Evolutionary conservation across 257 asterid genomes (phyloP).

Genomic region (Primulina eburnea): DNA sequence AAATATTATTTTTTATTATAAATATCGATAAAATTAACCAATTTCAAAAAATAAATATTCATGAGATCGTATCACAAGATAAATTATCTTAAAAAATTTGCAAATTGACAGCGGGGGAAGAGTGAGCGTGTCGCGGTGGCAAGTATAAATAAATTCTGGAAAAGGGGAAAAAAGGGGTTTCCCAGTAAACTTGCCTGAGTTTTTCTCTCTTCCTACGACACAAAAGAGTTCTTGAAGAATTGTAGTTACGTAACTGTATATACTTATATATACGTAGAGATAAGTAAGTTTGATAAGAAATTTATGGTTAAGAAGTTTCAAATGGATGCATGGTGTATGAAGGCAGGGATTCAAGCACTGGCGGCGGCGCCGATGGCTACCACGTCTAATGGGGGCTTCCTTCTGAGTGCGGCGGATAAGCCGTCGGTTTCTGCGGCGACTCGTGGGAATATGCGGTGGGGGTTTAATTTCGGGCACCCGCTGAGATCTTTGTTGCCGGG

Average conservation of each 20-base stretch:
- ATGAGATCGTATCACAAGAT: too few species aligned
- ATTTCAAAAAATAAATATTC: too few species aligned
- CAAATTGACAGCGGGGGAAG: too few species aligned
- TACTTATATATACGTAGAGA: background rate
- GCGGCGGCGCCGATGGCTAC: conserved; percentile 52
- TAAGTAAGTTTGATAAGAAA: conserved; percentile 11
- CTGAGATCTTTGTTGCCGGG: conserved; percentile 73
- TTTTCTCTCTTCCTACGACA: background rate
- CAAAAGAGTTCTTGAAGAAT: conserved; percentile 30
- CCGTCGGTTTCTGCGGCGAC: conserved; percentile 25
- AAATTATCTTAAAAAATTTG: too few species aligned
- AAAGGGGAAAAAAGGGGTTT: background rate
- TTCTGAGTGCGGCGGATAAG: conserved; percentile 53
- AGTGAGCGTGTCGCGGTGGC: too few species aligned
- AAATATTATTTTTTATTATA: too few species aligned
- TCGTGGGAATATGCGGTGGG: conserved; percentile 58
- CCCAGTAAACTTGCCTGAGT: background rate
- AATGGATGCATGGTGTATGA: conserved; percentile 78
- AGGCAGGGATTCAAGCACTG: conserved; percentile 64
- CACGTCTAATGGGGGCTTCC: conserved; percentile 47
- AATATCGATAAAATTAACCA: too few species aligned
- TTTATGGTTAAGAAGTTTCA: background rate
- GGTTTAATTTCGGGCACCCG: conserved; percentile 67
- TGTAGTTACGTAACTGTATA: conserved; percentile 31
- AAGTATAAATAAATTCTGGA: too few species aligned